Conservation (phyloP, 1,284 basidiomycete genomes). For the Serendipita sp. region DNA sequence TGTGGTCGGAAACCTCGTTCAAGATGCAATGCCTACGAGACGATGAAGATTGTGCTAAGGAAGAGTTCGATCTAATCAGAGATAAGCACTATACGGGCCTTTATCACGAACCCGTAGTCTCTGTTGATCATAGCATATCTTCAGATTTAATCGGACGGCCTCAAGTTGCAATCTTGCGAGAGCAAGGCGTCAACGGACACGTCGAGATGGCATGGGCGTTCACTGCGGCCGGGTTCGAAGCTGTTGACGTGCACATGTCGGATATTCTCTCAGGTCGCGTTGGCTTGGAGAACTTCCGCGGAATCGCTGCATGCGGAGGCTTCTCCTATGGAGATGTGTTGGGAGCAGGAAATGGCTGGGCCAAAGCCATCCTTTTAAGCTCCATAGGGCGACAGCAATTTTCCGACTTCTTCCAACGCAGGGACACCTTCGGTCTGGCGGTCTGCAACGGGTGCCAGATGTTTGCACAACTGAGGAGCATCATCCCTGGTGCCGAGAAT, state of each 20-base stretch:
- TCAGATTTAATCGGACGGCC: slow-evolving; percentile 30
- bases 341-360: slow-evolving; percentile 97
- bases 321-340: slow-evolving; percentile 99
- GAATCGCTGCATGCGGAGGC: slow-evolving; percentile 90
- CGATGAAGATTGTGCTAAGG: slow-evolving; percentile 59
- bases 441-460: slow-evolving; percentile 99
- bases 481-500: slow-evolving; percentile 71
- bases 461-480: slow-evolving; percentile 72
- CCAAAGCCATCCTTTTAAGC: slow-evolving; percentile 82
- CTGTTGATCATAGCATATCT: slow-evolving; percentile 14
- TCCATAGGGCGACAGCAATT: slow-evolving; percentile 63
- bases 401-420: slow-evolving; percentile 62
- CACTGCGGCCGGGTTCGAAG: slow-evolving; percentile 81
- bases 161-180: slow-evolving; percentile 87
- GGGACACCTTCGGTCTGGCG: slow-evolving; percentile 78
- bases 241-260: slow-evolving; percentile 96
- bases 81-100: slow-evolving; percentile 54
- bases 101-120: slow-evolving; percentile 39
- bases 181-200: slow-evolving; percentile 98
- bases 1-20: slow-evolving; percentile 92
- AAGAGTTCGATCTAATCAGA: slow-evolving; percentile 74
- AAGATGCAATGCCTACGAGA: slow-evolving; percentile 85
- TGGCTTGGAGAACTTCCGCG: slow-evolving; percentile 59
- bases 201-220: slow-evolving; percentile 99
- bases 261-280: slow-evolving; percentile 72